Evolutionary conservation across 176 grass and related monocot species (phyloP).

Genomic region (Zea mays): Zm-B73-REFERENCE-NAM-5.0 NC_050104.1:108315501-108316000

Average conservation of each 20-base stretch:
- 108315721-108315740: slow-evolving; percentile 82
- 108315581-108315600: slow-evolving; percentile 56
- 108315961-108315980: not conserved
- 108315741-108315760: slow-evolving; percentile 78
- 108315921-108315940: slow-evolving; percentile 82
- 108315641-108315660: not conserved
- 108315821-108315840: not conserved
- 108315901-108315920: slow-evolving; percentile 89
- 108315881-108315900: slow-evolving; percentile 97
- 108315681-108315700: slow-evolving; percentile 21
- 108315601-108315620: not conserved
- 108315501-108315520: slow-evolving; percentile 70
- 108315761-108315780: not conserved
- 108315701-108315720: slow-evolving; percentile 87
- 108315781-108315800: too few relatives aligned
- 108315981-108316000: slow-evolving; percentile 39
- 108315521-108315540: slow-evolving; percentile 75
- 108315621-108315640: not conserved
- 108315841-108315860: slow-evolving; percentile 49
- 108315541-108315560: slow-evolving; percentile 76
- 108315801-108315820: too few relatives aligned
- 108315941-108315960: not conserved
- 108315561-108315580: slow-evolving; percentile 74
- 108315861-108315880: slow-evolving; percentile 92
- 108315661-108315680: not conserved